Conservation (phyloP, 331 rosid genomes). For the Malus hybrid region DNA sequence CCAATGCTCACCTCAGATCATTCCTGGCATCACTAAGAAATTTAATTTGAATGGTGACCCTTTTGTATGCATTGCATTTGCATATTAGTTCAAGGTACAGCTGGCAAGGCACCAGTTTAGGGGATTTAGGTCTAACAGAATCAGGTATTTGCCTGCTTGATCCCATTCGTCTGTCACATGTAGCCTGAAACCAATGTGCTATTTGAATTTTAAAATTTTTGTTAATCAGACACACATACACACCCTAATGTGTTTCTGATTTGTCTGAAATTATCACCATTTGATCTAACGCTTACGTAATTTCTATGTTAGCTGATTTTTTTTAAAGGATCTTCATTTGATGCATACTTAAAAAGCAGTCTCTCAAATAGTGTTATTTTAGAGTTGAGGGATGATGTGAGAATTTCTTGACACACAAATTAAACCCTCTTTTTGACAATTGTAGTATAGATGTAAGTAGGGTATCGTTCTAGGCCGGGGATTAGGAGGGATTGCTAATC, state of each 20-base stretch:
- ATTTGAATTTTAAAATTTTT: neutral
- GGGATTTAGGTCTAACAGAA: neutral
- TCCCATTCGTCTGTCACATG: neutral
- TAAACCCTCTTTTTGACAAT: too few species aligned
- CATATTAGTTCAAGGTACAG: neutral
- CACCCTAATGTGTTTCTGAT: neutral
- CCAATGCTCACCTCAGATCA: too few species aligned
- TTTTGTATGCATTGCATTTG: neutral
- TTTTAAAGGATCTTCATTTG: neutral
- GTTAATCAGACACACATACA: too few species aligned
- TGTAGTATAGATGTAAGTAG: too few species aligned
- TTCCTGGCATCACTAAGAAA: neutral
- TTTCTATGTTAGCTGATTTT: neutral
- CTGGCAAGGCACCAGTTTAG: neutral
- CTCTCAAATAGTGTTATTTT: neutral
- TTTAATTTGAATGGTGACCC: neutral
- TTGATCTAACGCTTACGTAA: neutral
- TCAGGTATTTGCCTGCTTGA: neutral
- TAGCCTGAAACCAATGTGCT: neutral
- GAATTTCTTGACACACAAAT: too few species aligned
- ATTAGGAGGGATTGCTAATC: too few species aligned
- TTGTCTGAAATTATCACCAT: neutral
- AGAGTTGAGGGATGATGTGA: neutral
- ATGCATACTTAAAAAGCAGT: neutral
- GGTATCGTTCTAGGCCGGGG: too few species aligned